phyloP scores from a whole-genome alignment of 2,329 filamentous ascomycete genomes.

The Bertia moriformis region DNA sequence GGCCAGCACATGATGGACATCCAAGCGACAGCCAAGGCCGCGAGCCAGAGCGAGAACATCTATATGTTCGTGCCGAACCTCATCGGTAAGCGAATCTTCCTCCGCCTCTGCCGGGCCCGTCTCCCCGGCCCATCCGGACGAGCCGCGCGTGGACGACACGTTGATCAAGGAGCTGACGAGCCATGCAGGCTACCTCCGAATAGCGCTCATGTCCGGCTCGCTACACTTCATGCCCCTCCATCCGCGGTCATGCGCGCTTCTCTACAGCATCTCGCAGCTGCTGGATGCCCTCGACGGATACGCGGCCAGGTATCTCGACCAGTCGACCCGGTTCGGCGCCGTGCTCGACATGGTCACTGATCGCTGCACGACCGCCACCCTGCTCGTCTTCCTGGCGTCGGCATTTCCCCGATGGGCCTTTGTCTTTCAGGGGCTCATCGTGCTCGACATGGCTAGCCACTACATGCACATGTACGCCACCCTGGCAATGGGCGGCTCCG shows the following conservation, averaged over 20 bases:
- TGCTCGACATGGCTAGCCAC: constrained; percentile 83
- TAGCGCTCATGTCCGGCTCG: constrained; percentile 72
- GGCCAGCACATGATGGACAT: too few relatives aligned
- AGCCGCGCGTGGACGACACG: too few relatives aligned
- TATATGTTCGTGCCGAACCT: not conserved
- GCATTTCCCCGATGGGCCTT: constrained; percentile 91
- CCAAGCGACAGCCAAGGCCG: too few relatives aligned
- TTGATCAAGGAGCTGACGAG: too few relatives aligned
- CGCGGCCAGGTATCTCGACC: constrained; percentile 73
- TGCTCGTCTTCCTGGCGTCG: constrained; percentile 85
- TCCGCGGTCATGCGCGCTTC: constrained; percentile 80
- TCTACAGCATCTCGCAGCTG: constrained; percentile 87
- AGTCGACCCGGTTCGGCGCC: constrained; percentile 88
- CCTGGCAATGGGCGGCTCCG: constrained; percentile 68
- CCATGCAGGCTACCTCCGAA: constrained; percentile 54
- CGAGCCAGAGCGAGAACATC: too few relatives aligned
- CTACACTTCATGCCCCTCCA: constrained; percentile 99
- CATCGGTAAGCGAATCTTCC: not conserved
- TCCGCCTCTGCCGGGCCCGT: too few relatives aligned
- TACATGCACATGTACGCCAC: constrained; percentile 99
- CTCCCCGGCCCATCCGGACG: too few relatives aligned
- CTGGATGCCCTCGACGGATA: constrained; percentile 91
- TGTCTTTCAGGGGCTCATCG: constrained; percentile 84
- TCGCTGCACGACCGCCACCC: constrained; percentile 85
- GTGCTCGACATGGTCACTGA: constrained; percentile 99